Conservation (phyloP, 805 yeast genomes). For the Naumovozyma baii region DNA sequence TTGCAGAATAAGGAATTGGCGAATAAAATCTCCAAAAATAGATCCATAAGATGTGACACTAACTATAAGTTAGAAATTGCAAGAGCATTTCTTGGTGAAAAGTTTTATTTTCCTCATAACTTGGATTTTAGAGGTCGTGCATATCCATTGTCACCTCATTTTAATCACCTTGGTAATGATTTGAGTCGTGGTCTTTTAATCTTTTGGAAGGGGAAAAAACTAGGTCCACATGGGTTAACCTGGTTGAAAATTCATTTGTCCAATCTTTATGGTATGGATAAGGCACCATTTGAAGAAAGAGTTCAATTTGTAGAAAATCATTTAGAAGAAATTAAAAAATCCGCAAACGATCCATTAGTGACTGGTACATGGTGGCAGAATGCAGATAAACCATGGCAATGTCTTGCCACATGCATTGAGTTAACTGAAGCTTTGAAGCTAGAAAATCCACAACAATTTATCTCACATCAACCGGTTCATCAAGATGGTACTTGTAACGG, state of each 20-base stretch:
- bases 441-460: slow-evolving; percentile 53
- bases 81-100: slow-evolving; percentile 77
- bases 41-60: slow-evolving; percentile 87
- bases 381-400: slow-evolving; percentile 83
- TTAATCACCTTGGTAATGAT: slow-evolving; percentile 74
- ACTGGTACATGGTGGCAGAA: slow-evolving; percentile 53
- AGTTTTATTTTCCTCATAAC: slow-evolving; percentile 70
- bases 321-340: slow-evolving; percentile 42
- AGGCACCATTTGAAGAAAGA: slow-evolving; percentile 58
- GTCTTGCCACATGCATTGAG: slow-evolving; percentile 61
- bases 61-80: slow-evolving; percentile 94
- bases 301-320: slow-evolving; percentile 49
- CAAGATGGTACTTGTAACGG: slow-evolving; percentile 88
- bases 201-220: slow-evolving; percentile 67
- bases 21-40: slow-evolving; percentile 52
- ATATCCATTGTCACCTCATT: slow-evolving; percentile 71
- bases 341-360: slow-evolving; percentile 54
- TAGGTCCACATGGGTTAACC: slow-evolving; percentile 54
- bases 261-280: slow-evolving; percentile 66
- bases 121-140: slow-evolving; percentile 80
- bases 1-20: slow-evolving; percentile 46
- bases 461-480: slow-evolving; percentile 70
- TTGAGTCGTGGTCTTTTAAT: slow-evolving; percentile 59
- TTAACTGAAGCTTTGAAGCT: slow-evolving; percentile 49
- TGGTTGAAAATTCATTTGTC: slow-evolving; percentile 75